Evolutionary conservation across 2,329 filamentous ascomycete species (phyloP).

Genomic region (Penicillium sp.): DNA sequence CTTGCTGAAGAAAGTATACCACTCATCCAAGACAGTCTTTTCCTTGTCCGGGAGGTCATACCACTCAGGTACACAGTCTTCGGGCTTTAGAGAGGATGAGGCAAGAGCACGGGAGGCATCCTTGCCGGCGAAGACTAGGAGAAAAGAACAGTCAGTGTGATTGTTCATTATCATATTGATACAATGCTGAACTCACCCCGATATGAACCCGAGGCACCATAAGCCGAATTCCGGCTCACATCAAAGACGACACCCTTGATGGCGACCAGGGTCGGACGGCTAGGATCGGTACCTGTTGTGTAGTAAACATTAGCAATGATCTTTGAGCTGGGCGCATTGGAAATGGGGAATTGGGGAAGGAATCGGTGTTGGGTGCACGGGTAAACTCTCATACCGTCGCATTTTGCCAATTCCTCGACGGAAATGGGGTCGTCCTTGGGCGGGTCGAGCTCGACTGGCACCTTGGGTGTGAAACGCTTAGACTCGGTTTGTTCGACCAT

Average conservation of each 20-base stretch:
- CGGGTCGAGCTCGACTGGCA: slow-evolving; percentile 62
- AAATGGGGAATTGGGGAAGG: neutral
- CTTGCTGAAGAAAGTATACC: slow-evolving; percentile 95
- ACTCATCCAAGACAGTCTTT: slow-evolving; percentile 81
- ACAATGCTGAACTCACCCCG: slow-evolving; percentile 61
- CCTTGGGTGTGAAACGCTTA: slow-evolving; percentile 45
- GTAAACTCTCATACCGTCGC: slow-evolving; percentile 66
- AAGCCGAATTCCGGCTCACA: slow-evolving; percentile 84
- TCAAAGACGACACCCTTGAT: slow-evolving; percentile 93
- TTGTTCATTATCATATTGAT: neutral
- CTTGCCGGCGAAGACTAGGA: slow-evolving; percentile 86
- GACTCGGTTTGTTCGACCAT: slow-evolving; percentile 34
- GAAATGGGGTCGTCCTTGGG: slow-evolving; percentile 87
- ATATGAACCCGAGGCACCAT: slow-evolving; percentile 79
- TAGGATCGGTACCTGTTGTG: slow-evolving; percentile 39
- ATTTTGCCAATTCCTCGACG: slow-evolving; percentile 73
- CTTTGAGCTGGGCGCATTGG: neutral
- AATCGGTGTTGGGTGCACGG: neutral
- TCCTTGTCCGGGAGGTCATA: slow-evolving; percentile 79
- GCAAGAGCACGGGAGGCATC: slow-evolving; percentile 92
- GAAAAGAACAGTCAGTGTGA: neutral
- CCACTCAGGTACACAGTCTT: slow-evolving; percentile 83
- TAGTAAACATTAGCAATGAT: neutral
- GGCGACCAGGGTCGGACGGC: slow-evolving; percentile 58
- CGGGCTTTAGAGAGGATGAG: slow-evolving; percentile 78